These are phyloP conservation scores for Gleditsia sinensis DNA, from an alignment of 306 rosid genomes.

Conservation along the genomic window DNA sequence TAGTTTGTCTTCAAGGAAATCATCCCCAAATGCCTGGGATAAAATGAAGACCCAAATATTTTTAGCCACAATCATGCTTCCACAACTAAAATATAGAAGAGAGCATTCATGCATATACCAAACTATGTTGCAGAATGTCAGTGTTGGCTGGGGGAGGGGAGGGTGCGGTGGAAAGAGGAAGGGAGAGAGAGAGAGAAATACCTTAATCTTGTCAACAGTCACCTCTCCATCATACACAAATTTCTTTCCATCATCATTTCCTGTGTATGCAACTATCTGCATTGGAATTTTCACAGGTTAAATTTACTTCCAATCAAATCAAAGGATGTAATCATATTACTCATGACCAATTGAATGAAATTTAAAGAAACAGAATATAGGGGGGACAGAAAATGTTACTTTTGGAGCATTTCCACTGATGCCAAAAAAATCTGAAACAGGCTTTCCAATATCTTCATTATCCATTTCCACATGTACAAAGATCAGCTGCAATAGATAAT, in stretches of 20 bases:
- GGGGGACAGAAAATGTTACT: constrained; percentile 47
- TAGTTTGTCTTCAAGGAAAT: constrained; percentile 86
- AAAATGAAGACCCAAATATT: constrained; percentile 1
- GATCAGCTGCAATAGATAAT: constrained; percentile 70
- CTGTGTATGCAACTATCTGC: constrained; percentile 82
- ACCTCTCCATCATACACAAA: constrained; percentile 70
- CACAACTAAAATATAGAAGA: constrained; percentile 19
- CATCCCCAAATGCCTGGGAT: constrained; percentile 74
- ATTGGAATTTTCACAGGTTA: constrained; percentile 9
- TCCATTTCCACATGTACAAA: constrained; percentile 86
- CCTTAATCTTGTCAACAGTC: constrained; percentile 73
- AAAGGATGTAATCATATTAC: constrained; percentile 16
- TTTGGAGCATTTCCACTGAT: constrained; percentile 69
- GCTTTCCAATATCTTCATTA: constrained; percentile 89
- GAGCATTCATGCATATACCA: constrained; percentile 6
- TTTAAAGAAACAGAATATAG: neutral
- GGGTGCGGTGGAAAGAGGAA: neutral
- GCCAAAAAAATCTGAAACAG: constrained; percentile 92
- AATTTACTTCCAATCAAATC: constrained; percentile 5
- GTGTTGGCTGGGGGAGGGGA: neutral
- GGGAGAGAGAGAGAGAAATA: constrained; percentile 31
- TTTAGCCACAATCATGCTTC: constrained; percentile 29
- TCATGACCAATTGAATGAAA: constrained; percentile 11
- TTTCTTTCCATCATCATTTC: constrained; percentile 82
- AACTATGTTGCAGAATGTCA: constrained; percentile 10